Base-by-base conservation (phyloP, 257 asterid genomes). In the Penstemon newberryi region DNA sequence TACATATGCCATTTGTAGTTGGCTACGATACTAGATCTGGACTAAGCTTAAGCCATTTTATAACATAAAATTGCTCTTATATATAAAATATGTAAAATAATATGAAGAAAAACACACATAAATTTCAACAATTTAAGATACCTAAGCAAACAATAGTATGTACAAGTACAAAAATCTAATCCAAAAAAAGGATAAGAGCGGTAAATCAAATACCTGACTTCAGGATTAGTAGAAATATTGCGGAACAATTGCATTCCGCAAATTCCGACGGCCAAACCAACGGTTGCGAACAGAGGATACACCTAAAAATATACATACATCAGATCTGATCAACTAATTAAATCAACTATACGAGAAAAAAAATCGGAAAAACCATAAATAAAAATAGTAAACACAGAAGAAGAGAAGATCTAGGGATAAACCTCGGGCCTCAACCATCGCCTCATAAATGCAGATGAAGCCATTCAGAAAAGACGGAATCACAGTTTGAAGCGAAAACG, bases 371-470 rank as follows among this genome's bases (percentile, higher is more conserved):
- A 13, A 3, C 2, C 37, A 4, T 12, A 8, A 46, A 46, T 60
- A 11, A 5, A 7, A 38, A 18, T 2, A 4, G 38, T 5, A 19
- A 62, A 1, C 2, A 25, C 33, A 19, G 12, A 19, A 13, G 12
- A 6, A 13, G 15, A 41, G 12, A 4, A 18, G 44, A 60, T 40
- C 9, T 41, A 45, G 67, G 55, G 3, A 63, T 10, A 5, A 45
- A 63, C 67, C 67, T 63, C 67, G 47, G 67, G 67, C 33, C 67
- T 63, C 44, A 63, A 45, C 67, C 67, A 63, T 11, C 67, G 67
- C 44, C n/a, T 63, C 4, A 45, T 4, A 45, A 4, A 5, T 4
- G 56, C 39, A 8, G 56, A 46, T 2, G 67, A 63, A 44, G 53
- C 67, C 67, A 63, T 63, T 63, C 33, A 8, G 37, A 19, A 5